These are phyloP conservation scores for Circinella umbellata DNA, from an alignment of 371 early-diverging fungal species.

Conservation along the genomic window DNA sequence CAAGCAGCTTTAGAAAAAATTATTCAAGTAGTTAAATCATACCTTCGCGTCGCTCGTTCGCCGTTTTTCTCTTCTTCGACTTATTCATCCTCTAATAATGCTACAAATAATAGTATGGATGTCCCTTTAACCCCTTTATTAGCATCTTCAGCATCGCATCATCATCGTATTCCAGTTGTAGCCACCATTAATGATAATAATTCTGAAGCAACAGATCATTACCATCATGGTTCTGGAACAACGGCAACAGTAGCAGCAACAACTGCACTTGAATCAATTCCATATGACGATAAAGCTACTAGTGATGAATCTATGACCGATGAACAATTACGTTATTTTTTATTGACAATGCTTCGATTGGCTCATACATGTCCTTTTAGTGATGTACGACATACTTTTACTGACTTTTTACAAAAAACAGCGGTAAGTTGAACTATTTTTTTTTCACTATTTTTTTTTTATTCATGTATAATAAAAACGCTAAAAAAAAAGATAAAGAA, in stretches of 20 bases:
- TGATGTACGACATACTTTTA: slow-evolving; percentile 61
- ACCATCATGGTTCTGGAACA: too few relatives aligned
- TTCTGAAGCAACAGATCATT: slow-evolving; percentile 7
- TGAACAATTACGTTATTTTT: slow-evolving; percentile 48
- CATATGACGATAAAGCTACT: slow-evolving; percentile 9
- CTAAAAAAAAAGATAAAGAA: too few relatives aligned
- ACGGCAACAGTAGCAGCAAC: background rate
- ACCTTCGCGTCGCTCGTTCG: slow-evolving; percentile 42
- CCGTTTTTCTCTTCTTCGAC: slow-evolving; percentile 28
- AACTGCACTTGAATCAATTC: slow-evolving; percentile 13
- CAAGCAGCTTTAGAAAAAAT: slow-evolving; percentile 45
- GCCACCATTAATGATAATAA: background rate
- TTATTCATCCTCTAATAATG: slow-evolving; percentile 18
- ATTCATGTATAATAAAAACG: too few relatives aligned
- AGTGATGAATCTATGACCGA: slow-evolving; percentile 23
- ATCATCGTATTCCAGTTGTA: background rate
- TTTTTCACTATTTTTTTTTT: background rate
- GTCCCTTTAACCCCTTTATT: background rate
- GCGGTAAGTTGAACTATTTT: slow-evolving; percentile 33
- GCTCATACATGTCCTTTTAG: slow-evolving; percentile 61
- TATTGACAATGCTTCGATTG: slow-evolving; percentile 61
- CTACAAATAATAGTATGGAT: background rate
- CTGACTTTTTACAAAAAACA: slow-evolving; percentile 45
- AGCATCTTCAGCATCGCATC: slow-evolving; percentile 1
- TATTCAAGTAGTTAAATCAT: slow-evolving; percentile 53